Conservation (phyloP, 139 green algal species). For the Trebouxia sp. region DNA sequence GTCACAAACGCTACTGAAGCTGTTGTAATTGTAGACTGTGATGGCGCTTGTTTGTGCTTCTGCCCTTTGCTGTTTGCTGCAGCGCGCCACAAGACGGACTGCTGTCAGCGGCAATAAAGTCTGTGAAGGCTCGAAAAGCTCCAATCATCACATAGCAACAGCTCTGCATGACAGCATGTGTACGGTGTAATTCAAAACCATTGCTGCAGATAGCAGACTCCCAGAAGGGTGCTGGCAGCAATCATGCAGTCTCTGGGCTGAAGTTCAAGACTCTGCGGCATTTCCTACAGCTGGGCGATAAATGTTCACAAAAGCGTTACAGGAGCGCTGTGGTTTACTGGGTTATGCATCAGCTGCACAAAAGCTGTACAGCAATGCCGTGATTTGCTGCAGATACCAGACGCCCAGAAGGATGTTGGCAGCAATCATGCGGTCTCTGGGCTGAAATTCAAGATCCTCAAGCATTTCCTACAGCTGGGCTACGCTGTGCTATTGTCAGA, state of each 20-base stretch:
- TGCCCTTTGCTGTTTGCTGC: too few relatives aligned
- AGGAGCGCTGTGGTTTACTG: not conserved
- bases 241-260: constrained; percentile 75
- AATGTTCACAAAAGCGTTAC: not conserved
- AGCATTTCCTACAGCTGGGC: constrained; percentile 66
- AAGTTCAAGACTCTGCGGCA: constrained; percentile 78
- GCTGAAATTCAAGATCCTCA: constrained; percentile 78
- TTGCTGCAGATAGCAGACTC: constrained; percentile 40
- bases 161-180: too few relatives aligned
- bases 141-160: too few relatives aligned
- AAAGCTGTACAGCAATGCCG: not conserved
- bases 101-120: too few relatives aligned
- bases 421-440: constrained; percentile 75
- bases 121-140: too few relatives aligned
- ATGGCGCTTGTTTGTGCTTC: too few relatives aligned
- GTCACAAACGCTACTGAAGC: too few relatives aligned
- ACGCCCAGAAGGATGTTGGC: constrained; percentile 48
- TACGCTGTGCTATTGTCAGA: constrained; percentile 56
- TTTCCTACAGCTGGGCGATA: constrained; percentile 60
- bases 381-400: constrained; percentile 38
- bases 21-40: too few relatives aligned
- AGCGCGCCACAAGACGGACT: too few relatives aligned
- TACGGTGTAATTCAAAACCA: too few relatives aligned
- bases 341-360: not conserved
- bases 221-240: constrained; percentile 53